phyloP scores from a whole-genome alignment of 225 moss, liverwort and hornwort genomes.

The Bryoerythrophyllum caledonicum region DNA sequence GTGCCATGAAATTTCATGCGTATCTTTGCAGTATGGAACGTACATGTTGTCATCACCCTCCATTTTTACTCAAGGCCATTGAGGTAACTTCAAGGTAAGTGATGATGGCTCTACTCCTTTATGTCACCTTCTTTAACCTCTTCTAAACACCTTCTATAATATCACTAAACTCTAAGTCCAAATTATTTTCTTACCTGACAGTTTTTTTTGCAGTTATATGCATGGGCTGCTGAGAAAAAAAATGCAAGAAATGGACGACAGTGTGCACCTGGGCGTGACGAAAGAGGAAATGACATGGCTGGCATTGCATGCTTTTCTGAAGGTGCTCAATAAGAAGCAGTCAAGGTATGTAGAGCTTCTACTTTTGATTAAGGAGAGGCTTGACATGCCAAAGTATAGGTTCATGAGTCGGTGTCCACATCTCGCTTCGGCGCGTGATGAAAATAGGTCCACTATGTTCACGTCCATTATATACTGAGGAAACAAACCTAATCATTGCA shows the following conservation, averaged over 20 bases:
- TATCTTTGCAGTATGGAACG: slow-evolving; percentile 74
- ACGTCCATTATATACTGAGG: slow-evolving; percentile 74
- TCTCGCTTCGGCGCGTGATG: slow-evolving; percentile 73
- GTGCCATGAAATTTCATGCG: slow-evolving; percentile 96
- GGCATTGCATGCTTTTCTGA: slow-evolving; percentile 69
- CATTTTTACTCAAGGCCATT: slow-evolving; percentile 71
- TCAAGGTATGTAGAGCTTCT: slow-evolving; percentile 70
- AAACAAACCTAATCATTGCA: background rate
- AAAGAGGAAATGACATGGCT: slow-evolving; percentile 82
- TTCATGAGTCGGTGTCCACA: slow-evolving; percentile 50
- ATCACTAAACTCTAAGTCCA: no score
- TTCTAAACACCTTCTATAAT: no score
- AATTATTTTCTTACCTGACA: background rate
- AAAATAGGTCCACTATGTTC: slow-evolving; percentile 84
- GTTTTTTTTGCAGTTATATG: slow-evolving; percentile 70
- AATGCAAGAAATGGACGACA: slow-evolving; percentile 71
- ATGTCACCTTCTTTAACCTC: no score
- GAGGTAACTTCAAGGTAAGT: slow-evolving; percentile 50
- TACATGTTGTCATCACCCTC: slow-evolving; percentile 53
- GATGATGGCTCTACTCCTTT: no score
- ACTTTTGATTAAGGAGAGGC: slow-evolving; percentile 45
- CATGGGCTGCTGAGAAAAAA: slow-evolving; percentile 76
- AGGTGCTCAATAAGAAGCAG: slow-evolving; percentile 80
- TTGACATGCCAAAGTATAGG: slow-evolving; percentile 46
- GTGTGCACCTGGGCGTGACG: slow-evolving; percentile 44